Conservation (phyloP, 2,329 filamentous ascomycete genomes). For the Lasiodiplodia theobromae region DNA sequence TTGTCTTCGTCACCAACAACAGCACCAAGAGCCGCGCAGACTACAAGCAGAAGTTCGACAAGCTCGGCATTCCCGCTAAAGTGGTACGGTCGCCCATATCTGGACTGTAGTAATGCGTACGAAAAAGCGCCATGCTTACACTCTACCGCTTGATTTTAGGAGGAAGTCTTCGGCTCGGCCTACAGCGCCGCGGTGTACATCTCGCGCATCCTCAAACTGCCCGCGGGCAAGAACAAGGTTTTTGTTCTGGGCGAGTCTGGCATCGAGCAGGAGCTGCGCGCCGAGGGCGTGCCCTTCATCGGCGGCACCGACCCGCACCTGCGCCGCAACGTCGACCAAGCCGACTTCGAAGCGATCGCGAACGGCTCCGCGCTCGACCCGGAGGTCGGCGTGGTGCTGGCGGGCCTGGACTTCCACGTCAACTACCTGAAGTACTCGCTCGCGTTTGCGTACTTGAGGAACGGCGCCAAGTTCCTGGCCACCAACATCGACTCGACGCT, state of each 20-base stretch:
- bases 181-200: conserved; percentile 98
- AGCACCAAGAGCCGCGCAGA: conserved; percentile 94
- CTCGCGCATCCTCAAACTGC: conserved; percentile 83
- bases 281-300: conserved; percentile 79
- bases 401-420: conserved; percentile 90
- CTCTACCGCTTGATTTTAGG: conserved; percentile 50
- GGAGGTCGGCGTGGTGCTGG: conserved; percentile 87
- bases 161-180: conserved; percentile 95
- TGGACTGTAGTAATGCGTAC: background rate
- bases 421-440: conserved; percentile 92
- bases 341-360: conserved; percentile 81
- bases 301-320: conserved; percentile 85
- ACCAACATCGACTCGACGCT: conserved; percentile 94
- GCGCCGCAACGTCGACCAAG: conserved; percentile 78
- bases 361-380: conserved; percentile 78
- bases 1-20: conserved; percentile 98
- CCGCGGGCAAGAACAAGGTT: conserved; percentile 84
- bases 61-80: conserved; percentile 78
- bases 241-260: conserved; percentile 91
- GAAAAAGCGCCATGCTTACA: background rate
- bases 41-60: conserved; percentile 89
- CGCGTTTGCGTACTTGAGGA: conserved; percentile 83
- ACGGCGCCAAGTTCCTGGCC: conserved; percentile 85
- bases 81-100: conserved; percentile 54
- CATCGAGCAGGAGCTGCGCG: conserved; percentile 85